phyloP scores from a whole-genome alignment of 2,329 filamentous ascomycete genomes.

The Rhexocercosporidium sp. region DNA sequence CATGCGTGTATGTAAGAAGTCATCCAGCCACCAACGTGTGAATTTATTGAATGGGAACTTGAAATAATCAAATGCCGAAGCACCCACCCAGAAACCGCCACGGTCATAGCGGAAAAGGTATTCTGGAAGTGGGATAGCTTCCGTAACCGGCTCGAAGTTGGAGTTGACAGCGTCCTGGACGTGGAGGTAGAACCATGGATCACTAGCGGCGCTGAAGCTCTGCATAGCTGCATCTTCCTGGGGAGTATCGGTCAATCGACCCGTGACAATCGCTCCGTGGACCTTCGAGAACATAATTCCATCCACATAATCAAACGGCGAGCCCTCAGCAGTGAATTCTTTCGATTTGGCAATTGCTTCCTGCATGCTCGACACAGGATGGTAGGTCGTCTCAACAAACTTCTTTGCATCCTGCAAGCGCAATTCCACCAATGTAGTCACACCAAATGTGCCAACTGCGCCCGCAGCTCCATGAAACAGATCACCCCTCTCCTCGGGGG shows the following conservation, averaged over 20 bases:
- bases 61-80: conserved; percentile 66
- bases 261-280: conserved; percentile 59
- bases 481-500: conserved; percentile 52
- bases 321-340: conserved; percentile 36
- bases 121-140: conserved; percentile 53
- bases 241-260: conserved; percentile 51
- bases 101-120: conserved; percentile 68
- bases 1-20: conserved; percentile 64
- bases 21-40: conserved; percentile 63
- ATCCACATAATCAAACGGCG: conserved; percentile 63
- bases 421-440: conserved; percentile 64
- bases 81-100: conserved; percentile 68
- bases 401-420: conserved; percentile 57
- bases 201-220: conserved; percentile 56
- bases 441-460: conserved; percentile 63
- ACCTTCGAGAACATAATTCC: conserved; percentile 57
- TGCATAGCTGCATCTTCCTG: conserved; percentile 36
- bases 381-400: conserved; percentile 62
- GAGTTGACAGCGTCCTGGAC: conserved; percentile 48
- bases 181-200: conserved; percentile 72
- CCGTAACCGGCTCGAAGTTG: conserved; percentile 34
- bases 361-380: conserved; percentile 47
- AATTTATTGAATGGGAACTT: conserved; percentile 62
- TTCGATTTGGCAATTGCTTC: conserved; percentile 52
- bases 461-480: conserved; percentile 64